Percentiles rank a stretch among this genome's conserved stretches.
phyloP scores from a whole-genome alignment of 2,329 filamentous ascomycete species.

The Neospermospora avenae region DNA sequence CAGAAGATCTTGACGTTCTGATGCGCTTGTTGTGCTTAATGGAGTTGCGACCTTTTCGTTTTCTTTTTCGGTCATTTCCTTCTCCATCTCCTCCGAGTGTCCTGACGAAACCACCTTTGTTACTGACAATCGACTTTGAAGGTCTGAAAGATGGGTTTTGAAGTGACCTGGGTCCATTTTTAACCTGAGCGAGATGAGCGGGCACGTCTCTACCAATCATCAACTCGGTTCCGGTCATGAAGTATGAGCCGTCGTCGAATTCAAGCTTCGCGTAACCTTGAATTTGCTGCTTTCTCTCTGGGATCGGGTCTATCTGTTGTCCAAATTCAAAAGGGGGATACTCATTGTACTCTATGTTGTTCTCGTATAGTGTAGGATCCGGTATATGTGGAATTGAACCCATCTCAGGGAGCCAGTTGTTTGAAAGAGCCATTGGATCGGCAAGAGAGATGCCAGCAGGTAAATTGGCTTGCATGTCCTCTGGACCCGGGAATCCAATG shows the following conservation, averaged over 20 bases:
- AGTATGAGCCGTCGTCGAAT: conserved; percentile 73
- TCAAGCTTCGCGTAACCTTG: conserved; percentile 56
- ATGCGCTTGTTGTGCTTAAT: conserved; percentile 22
- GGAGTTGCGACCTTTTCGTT: conserved; percentile 25
- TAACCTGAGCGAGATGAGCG: neutral
- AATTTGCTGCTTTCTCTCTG: conserved; percentile 27
- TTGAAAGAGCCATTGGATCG: neutral
- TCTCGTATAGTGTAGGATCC: neutral
- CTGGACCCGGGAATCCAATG: neutral
- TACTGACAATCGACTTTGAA: conserved; percentile 61
- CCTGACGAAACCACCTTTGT: conserved; percentile 65
- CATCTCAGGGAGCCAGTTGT: neutral
- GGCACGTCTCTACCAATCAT: conserved; percentile 64
- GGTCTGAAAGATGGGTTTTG: neutral
- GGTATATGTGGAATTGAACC: neutral
- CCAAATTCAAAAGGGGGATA: neutral
- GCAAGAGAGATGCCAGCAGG: neutral
- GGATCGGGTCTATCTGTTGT: neutral
- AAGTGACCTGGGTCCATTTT: neutral
- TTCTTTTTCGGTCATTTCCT: conserved; percentile 49
- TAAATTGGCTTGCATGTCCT: neutral
- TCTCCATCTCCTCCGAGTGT: conserved; percentile 55
- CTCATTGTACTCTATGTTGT: neutral
- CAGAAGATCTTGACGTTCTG: conserved; percentile 43
- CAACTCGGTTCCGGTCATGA: conserved; percentile 72